These are phyloP conservation scores for Phytophthora constricta DNA, from an alignment of 352 stramenopile species.

Conservation along the genomic window DNA sequence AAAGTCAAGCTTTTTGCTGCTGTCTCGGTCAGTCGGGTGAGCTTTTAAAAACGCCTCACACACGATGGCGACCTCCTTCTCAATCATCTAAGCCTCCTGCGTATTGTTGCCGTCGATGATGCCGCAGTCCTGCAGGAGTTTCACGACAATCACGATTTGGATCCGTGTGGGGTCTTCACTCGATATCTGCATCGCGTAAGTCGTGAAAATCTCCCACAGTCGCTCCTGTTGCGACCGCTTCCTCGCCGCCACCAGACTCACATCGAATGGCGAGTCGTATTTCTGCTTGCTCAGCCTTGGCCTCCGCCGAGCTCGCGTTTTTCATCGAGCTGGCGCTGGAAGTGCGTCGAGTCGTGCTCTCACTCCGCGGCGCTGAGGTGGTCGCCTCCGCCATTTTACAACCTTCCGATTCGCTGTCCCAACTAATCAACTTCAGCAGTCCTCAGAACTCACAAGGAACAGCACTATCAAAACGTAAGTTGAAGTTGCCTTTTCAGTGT, in stretches of 20 bases:
- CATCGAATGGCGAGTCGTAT: constrained; percentile 73
- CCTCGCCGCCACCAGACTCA: constrained; percentile 54
- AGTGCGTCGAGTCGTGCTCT: constrained; percentile 17
- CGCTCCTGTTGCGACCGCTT: constrained; percentile 73
- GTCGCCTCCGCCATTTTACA: constrained; percentile 16
- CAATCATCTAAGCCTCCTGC: constrained; percentile 66
- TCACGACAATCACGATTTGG: constrained; percentile 68
- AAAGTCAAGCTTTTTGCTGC: constrained; percentile 75
- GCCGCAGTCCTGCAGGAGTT: constrained; percentile 79
- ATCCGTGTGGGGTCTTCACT: constrained; percentile 80
- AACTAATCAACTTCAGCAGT: too few relatives aligned
- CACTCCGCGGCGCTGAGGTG: constrained; percentile 5
- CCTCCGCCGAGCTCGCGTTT: constrained; percentile 18
- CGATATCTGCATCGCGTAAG: constrained; percentile 78
- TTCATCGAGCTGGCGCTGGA: constrained; percentile 16
- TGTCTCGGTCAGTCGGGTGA: constrained; percentile 65
- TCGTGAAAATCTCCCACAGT: constrained; percentile 82
- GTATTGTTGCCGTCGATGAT: constrained; percentile 64
- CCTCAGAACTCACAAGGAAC: too few relatives aligned
- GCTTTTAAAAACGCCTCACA: constrained; percentile 74
- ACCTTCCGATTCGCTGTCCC: too few relatives aligned
- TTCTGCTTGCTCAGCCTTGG: constrained; percentile 46
- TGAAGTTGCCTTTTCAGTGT: too few relatives aligned
- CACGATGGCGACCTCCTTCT: constrained; percentile 79
- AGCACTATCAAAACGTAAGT: too few relatives aligned